Conservation (phyloP, 177 flowering plant genomes). For the Vitis hybrid region DNA sequence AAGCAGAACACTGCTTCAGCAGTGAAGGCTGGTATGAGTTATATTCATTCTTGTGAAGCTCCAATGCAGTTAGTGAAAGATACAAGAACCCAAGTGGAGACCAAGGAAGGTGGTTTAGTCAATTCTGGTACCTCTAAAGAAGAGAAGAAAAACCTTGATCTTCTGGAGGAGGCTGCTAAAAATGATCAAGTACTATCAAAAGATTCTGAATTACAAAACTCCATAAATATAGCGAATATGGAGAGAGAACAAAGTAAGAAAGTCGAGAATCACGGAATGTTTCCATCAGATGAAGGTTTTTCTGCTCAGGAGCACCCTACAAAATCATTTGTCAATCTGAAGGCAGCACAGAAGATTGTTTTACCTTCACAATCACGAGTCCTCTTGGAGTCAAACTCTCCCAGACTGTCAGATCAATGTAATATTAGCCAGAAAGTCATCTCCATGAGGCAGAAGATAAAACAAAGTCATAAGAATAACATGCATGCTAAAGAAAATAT, state of each 20-base stretch:
- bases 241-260: slow-evolving; percentile 10
- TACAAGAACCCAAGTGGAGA: slow-evolving; percentile 1
- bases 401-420: slow-evolving; percentile 12
- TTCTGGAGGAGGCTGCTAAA: slow-evolving; percentile 5
- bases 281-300: slow-evolving; percentile 13
- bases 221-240: not conserved
- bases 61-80: not conserved
- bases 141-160: slow-evolving; percentile 4
- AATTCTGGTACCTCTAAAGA: slow-evolving; percentile 5
- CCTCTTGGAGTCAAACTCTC: slow-evolving; percentile 8
- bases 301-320: slow-evolving; percentile 16
- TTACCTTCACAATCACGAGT: slow-evolving; percentile 10
- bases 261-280: slow-evolving; percentile 6
- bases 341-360: slow-evolving; percentile 12
- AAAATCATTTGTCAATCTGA: slow-evolving; percentile 10
- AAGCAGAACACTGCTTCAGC: slow-evolving; percentile 12
- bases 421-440: slow-evolving; percentile 16
- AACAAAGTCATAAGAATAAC: slow-evolving; percentile 19
- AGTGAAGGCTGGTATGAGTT: slow-evolving; percentile 9
- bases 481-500: slow-evolving; percentile 25
- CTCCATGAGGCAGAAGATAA: slow-evolving; percentile 30
- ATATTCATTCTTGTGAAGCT: slow-evolving; percentile 9
- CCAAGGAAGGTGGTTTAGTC: slow-evolving; percentile 1
- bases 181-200: not conserved
- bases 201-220: not conserved